Percentiles rank a stretch among this genome's conserved stretches.
These are phyloP conservation scores for Candida germanica DNA, from an alignment of 805 yeast species.

Conservation along the genomic window DNA sequence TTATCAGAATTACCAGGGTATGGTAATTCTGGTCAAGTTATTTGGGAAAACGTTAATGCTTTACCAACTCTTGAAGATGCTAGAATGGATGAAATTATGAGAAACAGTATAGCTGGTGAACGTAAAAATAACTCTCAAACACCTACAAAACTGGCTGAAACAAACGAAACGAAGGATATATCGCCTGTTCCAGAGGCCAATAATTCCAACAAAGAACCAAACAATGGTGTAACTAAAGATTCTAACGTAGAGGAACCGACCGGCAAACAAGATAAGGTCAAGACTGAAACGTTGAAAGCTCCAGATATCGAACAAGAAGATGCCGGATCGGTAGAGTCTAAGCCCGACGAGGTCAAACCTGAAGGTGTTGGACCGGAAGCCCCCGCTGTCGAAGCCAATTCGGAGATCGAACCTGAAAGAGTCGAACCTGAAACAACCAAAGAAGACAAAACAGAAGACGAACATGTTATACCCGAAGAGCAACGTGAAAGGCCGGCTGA, in stretches of 20 bases:
- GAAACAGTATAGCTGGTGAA: slow-evolving; percentile 31
- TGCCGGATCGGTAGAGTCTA: neutral
- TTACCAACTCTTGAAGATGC: slow-evolving; percentile 49
- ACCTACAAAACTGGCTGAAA: neutral
- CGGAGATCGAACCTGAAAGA: slow-evolving; percentile 4
- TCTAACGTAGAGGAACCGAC: neutral
- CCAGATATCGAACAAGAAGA: neutral
- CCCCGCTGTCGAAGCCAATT: neutral
- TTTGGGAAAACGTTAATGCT: slow-evolving; percentile 58
- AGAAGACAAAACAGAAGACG: neutral
- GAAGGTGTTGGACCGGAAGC: neutral
- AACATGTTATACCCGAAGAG: neutral
- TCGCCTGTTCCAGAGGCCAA: no score
- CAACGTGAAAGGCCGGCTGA: no score
- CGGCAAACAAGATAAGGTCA: neutral
- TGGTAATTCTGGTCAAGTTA: slow-evolving; percentile 57
- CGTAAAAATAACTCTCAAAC: no score
- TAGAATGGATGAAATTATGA: slow-evolving; percentile 46
- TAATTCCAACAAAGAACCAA: slow-evolving; percentile 1
- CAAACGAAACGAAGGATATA: no score
- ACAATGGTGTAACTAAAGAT: slow-evolving; percentile 2
- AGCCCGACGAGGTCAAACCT: no score
- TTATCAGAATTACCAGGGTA: slow-evolving; percentile 57
- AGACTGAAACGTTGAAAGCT: neutral
- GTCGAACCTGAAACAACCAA: neutral